Percentiles rank a stretch among this genome's conserved stretches.
Evolutionary conservation across 768 basidiomycete species (phyloP).

Genomic region (Hygrophorus russula): DNA sequence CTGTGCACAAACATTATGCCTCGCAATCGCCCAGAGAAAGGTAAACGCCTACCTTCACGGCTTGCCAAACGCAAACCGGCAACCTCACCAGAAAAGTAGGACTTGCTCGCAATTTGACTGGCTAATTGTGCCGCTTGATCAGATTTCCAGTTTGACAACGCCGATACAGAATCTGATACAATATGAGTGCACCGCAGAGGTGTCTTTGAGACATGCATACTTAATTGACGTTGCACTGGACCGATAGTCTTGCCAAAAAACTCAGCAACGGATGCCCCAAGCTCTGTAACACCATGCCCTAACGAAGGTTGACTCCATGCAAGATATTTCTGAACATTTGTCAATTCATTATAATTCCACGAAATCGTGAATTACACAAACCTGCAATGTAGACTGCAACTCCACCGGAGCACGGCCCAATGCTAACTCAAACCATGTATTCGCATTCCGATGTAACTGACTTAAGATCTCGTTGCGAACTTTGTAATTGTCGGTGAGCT

Average conservation of each 20-base stretch:
- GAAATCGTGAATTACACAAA: conserved; percentile 17
- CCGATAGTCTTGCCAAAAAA: conserved; percentile 77
- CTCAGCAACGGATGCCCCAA: conserved; percentile 86
- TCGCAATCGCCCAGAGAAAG: neutral
- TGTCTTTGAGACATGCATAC: conserved; percentile 29
- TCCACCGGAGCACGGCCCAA: conserved; percentile 86
- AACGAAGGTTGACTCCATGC: conserved; percentile 59
- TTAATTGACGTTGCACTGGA: conserved; percentile 60
- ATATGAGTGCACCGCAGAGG: conserved; percentile 5
- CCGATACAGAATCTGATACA: conserved; percentile 27
- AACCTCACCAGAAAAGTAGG: conserved; percentile 82
- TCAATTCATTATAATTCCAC: conserved; percentile 1
- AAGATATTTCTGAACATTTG: conserved; percentile 66
- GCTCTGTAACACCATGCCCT: conserved; percentile 69
- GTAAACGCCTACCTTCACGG: conserved; percentile 39
- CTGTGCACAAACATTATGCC: conserved; percentile 21
- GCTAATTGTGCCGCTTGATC: conserved; percentile 77
- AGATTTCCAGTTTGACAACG: conserved; percentile 51
- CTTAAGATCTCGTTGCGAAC: conserved; percentile 77
- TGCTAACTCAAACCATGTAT: conserved; percentile 79
- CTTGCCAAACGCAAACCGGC: conserved; percentile 69
- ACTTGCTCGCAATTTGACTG: conserved; percentile 82
- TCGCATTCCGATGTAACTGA: conserved; percentile 63
- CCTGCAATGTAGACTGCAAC: conserved; percentile 86
- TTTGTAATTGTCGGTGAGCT: conserved; percentile 78